phyloP scores from a whole-genome alignment of 148 eudicot species.

The Amaranthus palmeri region DNA sequence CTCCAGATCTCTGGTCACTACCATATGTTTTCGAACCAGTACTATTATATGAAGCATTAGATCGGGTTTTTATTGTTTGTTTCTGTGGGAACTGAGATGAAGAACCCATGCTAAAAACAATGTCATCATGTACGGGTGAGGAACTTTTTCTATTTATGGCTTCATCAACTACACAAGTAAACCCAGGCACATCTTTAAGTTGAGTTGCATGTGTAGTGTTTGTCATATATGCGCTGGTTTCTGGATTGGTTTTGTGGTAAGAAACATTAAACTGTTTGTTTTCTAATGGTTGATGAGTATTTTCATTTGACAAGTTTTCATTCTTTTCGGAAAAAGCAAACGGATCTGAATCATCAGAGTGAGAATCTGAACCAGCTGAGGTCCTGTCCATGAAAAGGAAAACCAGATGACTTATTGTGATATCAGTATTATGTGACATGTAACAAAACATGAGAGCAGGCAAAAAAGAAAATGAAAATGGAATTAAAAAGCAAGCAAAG shows the following conservation, averaged over 20 bases:
- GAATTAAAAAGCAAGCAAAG: constrained; percentile 1
- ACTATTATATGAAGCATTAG: constrained; percentile 27
- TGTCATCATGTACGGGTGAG: constrained; percentile 33
- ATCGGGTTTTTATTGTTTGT: constrained; percentile 30
- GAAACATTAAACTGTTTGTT: constrained; percentile 47
- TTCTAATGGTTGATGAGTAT: constrained; percentile 34
- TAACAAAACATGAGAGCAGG: too few relatives aligned
- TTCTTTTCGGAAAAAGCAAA: constrained; percentile 61
- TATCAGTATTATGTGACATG: neutral
- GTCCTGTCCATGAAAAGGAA: constrained; percentile 45
- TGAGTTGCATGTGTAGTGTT: constrained; percentile 41
- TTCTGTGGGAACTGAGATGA: constrained; percentile 32
- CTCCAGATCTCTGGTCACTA: constrained; percentile 26
- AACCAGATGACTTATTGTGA: constrained; percentile 12
- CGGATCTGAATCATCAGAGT: constrained; percentile 77
- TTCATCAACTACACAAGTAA: constrained; percentile 42
- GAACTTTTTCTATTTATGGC: constrained; percentile 24
- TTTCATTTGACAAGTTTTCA: constrained; percentile 45
- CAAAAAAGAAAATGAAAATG: neutral
- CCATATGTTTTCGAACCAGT: constrained; percentile 24
- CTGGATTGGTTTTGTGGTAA: constrained; percentile 46
- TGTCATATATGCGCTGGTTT: constrained; percentile 35
- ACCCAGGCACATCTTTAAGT: constrained; percentile 53
- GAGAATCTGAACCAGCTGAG: constrained; percentile 71
- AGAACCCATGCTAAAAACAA: constrained; percentile 29